Conservation (phyloP, 331 rosid species). For the Acacia pycnantha region DNA sequence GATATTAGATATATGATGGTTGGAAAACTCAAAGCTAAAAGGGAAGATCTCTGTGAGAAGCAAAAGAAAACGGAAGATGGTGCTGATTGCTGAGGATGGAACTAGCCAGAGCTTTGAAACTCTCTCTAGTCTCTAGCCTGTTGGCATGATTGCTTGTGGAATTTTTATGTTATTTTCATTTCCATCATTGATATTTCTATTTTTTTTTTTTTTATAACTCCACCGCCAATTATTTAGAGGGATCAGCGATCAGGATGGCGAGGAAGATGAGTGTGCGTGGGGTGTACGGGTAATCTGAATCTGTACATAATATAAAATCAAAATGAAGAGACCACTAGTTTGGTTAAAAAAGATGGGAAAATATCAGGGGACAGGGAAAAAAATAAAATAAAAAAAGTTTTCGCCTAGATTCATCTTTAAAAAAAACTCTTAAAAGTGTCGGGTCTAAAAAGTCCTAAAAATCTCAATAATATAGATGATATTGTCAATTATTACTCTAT, state of each 20-base stretch:
- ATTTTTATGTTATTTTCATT: neutral
- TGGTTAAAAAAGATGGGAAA: neutral
- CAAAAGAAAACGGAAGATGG: neutral
- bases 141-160: neutral
- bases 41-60: neutral
- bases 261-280: neutral
- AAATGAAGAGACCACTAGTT: neutral
- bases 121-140: neutral
- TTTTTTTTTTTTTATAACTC: slow-evolving; percentile 4
- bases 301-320: neutral
- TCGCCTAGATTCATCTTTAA: too few relatives aligned
- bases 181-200: neutral
- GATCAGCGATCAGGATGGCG: neutral
- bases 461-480: too few relatives aligned
- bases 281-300: neutral
- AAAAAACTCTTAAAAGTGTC: too few relatives aligned
- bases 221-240: slow-evolving; percentile 53
- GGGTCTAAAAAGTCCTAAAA: too few relatives aligned
- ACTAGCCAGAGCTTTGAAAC: neutral
- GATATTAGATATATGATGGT: neutral
- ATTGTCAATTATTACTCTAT: too few relatives aligned
- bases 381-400: too few relatives aligned
- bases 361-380: too few relatives aligned
- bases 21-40: neutral
- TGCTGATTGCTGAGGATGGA: neutral